Evolutionary conservation across 2,329 filamentous ascomycete species (phyloP).

Genomic region (Beauveria asiatica): DNA sequence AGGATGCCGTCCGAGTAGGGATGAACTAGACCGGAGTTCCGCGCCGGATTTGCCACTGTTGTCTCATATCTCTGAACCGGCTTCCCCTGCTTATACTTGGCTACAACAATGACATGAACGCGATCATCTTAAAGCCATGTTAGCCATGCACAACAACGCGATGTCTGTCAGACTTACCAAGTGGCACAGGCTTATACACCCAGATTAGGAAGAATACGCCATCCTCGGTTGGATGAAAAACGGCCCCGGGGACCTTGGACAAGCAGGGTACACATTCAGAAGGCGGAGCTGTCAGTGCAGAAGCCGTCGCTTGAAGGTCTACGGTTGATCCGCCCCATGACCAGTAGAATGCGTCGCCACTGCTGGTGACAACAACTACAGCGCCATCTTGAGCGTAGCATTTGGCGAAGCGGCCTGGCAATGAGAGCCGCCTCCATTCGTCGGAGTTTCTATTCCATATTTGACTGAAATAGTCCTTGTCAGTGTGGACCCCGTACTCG

Average conservation of each 20-base stretch:
- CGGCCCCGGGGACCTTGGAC: not conserved
- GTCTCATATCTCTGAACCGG: slow-evolving; percentile 3
- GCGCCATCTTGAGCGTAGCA: not conserved
- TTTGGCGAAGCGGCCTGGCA: slow-evolving; percentile 3
- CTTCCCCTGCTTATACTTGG: slow-evolving; percentile 2
- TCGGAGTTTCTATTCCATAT: not conserved
- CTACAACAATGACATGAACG: slow-evolving; percentile 5
- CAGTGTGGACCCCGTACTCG: not conserved
- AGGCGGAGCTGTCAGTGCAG: not conserved
- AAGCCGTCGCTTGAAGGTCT: not conserved
- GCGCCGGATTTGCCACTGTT: not conserved
- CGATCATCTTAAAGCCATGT: not conserved
- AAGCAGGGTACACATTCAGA: not conserved
- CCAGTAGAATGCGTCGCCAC: slow-evolving; percentile 8
- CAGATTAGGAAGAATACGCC: not conserved
- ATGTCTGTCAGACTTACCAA: not conserved
- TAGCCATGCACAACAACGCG: not conserved
- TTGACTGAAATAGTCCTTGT: not conserved
- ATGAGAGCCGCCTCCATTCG: slow-evolving; percentile 6
- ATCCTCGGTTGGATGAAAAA: slow-evolving; percentile 2
- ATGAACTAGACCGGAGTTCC: not conserved
- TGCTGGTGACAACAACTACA: not conserved
- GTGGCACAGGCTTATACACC: not conserved
- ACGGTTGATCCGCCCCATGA: slow-evolving; percentile 1
- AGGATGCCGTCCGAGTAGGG: slow-evolving; percentile 3